Base-by-base conservation (phyloP, 768 basidiomycete genomes). In the Mycena polygramma region DNA sequence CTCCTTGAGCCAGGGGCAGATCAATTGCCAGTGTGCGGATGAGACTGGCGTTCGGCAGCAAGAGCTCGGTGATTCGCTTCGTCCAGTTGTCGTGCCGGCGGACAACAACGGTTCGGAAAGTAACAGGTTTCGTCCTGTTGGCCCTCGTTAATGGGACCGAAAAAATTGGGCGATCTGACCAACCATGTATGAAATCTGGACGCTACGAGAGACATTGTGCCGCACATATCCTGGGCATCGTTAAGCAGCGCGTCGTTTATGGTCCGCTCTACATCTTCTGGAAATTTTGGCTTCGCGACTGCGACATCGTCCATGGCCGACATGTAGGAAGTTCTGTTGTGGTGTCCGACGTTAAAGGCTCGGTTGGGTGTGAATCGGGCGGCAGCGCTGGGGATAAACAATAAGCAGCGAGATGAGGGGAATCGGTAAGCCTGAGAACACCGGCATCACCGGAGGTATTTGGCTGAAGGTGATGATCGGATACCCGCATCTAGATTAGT, bases 1-100 rank as follows among this genome's bases (percentile, higher is more conserved):
- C 52, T 20, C 24, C 41, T n/a, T 14, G 53, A 7, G 10, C 30
- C 10, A 53, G 46, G 9, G 54, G 52, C 26, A 64, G 26, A 36
- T 64, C n/a, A 41, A 64, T 26, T 15, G 30, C 63, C 11, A 64
- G 63, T n/a, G 48, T 36, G 4, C 66, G 66, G 35, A 67, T 67
- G 30, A 53, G 22, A 20, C 39, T 43, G 5, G 66, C 51, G 26
- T 60, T 41, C 20, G 66, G 66, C 20, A 67, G 22, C 17, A 61
- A 59, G 52, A 20, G 30, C 17, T 45, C 51, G 13, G 1, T 13
- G 22, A 67, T 39, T 43, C 58, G 57, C 36, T 37, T 22, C 66
- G 41, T 53, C 66, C 66, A 67, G 58, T 60, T 37, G 13, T 59
- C 13, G 20, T 24, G 37, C 41, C 66, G 41, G 39, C 39, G 57